Base-by-base conservation (phyloP, 2,329 filamentous ascomycete genomes). In the Celoporthe dispersa region DNA sequence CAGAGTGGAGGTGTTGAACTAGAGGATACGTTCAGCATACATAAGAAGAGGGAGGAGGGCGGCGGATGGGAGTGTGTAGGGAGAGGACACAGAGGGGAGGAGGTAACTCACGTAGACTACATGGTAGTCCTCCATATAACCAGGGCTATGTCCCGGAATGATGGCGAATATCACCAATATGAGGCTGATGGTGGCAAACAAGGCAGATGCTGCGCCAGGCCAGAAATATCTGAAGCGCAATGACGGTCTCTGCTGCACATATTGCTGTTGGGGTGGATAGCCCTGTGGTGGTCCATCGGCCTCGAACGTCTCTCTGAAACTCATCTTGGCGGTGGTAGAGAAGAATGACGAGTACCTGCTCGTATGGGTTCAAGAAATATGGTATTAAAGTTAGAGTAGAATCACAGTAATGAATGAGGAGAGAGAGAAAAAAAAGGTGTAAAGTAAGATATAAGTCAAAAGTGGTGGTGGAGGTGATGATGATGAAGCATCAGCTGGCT, bases 1-100 rank as follows among this genome's bases (percentile, higher is more conserved):
- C 44, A 84, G 79, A 19, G 75, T 74, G 25, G 81, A 81, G 69
- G 81, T 81, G 76, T 84, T 83, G 71, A 83, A 77, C 81, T 83
- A 64, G 3, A 35, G 25, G 9, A 0, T 5, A 8, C 12, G 51
- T 75, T 39, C 16, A 48, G 44, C 22, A 48, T n/a, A 48, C 22
- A 48, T 16, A 41, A 41, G 39, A n/a, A n/a, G n/a, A n/a, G n/a
- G n/a, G n/a, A n/a, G n/a, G n/a, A n/a, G n/a, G 1, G 14, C 39
- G 14, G 39, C 39, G 41, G 41, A 4, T 8, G 41, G 16, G 19
- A 74, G 70, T 63, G 4, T 64, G 35, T 25, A 8, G n/a, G 11
- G n/a, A 9, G n/a, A 14, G n/a, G 6, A 19, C 5, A 8, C 4
- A 7, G 37, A 64, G 22, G n/a, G 1, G 1, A 11, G 60, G 31